Evolutionary conservation across 2,329 filamentous ascomycete genomes (phyloP).

Genomic region (Claviceps africana): DNA sequence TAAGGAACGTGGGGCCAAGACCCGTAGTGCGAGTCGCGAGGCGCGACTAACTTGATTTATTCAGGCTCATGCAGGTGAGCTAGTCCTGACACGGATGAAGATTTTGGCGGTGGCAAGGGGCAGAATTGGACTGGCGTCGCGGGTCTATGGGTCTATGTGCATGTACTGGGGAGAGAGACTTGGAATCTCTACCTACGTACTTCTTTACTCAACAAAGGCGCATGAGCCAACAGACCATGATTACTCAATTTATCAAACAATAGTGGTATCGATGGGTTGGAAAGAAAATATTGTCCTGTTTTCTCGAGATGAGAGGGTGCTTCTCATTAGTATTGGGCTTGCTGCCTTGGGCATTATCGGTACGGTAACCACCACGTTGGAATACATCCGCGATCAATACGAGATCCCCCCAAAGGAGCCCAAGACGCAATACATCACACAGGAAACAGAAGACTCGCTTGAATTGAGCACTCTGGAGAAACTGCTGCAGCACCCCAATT

Average conservation of each 20-base stretch:
- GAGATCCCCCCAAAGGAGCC: constrained; percentile 50
- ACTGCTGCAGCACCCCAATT: constrained; percentile 56
- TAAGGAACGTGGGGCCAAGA: constrained; percentile 4
- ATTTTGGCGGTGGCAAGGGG: constrained; percentile 11
- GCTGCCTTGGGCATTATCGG: constrained; percentile 45
- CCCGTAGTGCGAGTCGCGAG: neutral
- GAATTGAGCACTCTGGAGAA: constrained; percentile 52
- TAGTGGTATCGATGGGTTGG: constrained; percentile 24
- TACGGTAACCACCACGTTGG: constrained; percentile 44
- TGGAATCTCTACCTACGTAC: too few species aligned
- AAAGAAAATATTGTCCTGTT: constrained; percentile 15
- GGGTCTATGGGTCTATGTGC: neutral
- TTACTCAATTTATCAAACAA: constrained; percentile 7
- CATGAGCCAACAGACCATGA: constrained; percentile 4
- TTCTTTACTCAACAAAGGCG: neutral
- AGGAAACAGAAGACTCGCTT: constrained; percentile 61
- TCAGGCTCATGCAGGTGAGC: neutral
- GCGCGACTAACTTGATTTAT: too few species aligned
- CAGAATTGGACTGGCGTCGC: constrained; percentile 7
- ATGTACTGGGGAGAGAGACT: too few species aligned
- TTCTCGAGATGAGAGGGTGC: constrained; percentile 36
- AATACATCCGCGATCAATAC: constrained; percentile 47
- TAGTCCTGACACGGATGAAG: constrained; percentile 4
- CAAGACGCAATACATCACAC: constrained; percentile 59
- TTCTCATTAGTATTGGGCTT: constrained; percentile 40